A percentile compares a stretch with the other conserved stretches of the same genome.
phyloP scores from a whole-genome alignment of 2,329 filamentous ascomycete species.

The Penicillium olsonii region DNA sequence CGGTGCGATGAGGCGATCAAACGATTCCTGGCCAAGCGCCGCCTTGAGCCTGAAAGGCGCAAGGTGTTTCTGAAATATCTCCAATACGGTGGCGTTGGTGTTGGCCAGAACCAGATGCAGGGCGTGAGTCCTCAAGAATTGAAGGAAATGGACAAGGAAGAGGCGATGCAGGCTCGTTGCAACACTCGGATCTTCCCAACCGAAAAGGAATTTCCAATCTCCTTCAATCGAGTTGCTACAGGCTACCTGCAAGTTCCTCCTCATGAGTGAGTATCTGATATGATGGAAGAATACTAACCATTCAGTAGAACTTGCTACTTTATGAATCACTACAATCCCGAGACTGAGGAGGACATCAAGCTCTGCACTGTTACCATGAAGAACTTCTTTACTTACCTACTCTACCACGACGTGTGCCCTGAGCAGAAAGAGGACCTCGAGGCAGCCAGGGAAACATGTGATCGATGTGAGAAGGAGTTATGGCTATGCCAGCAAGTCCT shows the following conservation, averaged over 20 bases:
- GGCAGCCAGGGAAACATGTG: conserved; percentile 66
- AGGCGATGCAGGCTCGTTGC: conserved; percentile 66
- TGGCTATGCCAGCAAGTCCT: conserved; percentile 58
- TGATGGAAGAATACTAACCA: neutral
- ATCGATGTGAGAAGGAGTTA: conserved; percentile 67
- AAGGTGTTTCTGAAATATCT: conserved; percentile 78
- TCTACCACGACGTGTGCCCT: conserved; percentile 81
- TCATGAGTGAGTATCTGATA: neutral
- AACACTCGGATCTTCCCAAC: conserved; percentile 46
- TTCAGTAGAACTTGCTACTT: conserved; percentile 56
- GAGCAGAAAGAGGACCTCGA: conserved; percentile 72
- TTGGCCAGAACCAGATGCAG: conserved; percentile 62
- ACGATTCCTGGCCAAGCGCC: conserved; percentile 75
- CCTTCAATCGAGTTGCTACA: conserved; percentile 75
- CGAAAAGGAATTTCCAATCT: conserved; percentile 55
- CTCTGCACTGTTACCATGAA: conserved; percentile 67
- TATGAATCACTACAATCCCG: conserved; percentile 58
- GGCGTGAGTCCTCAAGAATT: conserved; percentile 65
- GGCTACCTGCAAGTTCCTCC: conserved; percentile 69
- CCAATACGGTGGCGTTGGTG: conserved; percentile 76
- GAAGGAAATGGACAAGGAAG: conserved; percentile 61
- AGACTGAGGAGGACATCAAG: conserved; percentile 56
- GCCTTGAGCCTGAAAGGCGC: conserved; percentile 64
- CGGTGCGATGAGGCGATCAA: conserved; percentile 85
- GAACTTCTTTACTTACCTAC: conserved; percentile 86